These are phyloP conservation scores for Thermothielavioides terrestris DNA, from an alignment of 495 filamentous ascomycete species.

Conservation along the genomic window DNA sequence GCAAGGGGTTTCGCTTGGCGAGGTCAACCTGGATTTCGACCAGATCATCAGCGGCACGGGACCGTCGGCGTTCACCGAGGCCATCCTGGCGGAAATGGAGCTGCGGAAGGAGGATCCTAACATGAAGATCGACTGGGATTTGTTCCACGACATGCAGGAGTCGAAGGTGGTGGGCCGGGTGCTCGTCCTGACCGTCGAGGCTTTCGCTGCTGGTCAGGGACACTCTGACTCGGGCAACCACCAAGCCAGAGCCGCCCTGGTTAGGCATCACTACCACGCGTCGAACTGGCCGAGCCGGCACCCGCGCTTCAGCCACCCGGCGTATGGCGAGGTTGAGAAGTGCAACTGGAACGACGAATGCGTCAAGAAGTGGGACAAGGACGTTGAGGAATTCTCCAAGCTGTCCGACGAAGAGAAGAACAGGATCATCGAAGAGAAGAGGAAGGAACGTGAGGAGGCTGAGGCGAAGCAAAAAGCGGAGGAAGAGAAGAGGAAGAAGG, in stretches of 20 bases:
- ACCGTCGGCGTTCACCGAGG: conserved; percentile 55
- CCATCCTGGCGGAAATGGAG: conserved; percentile 53
- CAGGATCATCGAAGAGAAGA: conserved; percentile 38
- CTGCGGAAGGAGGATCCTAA: conserved; percentile 16
- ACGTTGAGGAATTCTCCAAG: conserved; percentile 41
- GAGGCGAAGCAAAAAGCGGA: conserved; percentile 20
- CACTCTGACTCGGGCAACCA: conserved; percentile 59
- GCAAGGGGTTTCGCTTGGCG: conserved; percentile 43
- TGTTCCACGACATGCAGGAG: conserved; percentile 51
- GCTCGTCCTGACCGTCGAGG: conserved; percentile 53
- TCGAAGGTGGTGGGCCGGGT: conserved; percentile 48
- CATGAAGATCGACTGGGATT: conserved; percentile 39
- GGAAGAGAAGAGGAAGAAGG: conserved; percentile 21
- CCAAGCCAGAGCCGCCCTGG: conserved; percentile 46
- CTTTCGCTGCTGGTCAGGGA: conserved; percentile 55
- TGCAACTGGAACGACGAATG: conserved; percentile 57
- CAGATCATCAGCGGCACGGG: conserved; percentile 60
- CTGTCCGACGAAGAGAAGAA: conserved; percentile 41
- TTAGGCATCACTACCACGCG: conserved; percentile 58
- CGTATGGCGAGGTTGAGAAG: conserved; percentile 53
- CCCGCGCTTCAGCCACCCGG: conserved; percentile 50
- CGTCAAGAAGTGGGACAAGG: conserved; percentile 48
- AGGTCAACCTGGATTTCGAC: conserved; percentile 55
- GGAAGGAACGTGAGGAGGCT: conserved; percentile 18
- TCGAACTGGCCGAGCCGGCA: conserved; percentile 53